Percentiles rank a stretch among this genome's conserved stretches.
Evolutionary conservation across 192 early-diverging fungal species (phyloP).

Genomic region (Coemansia sp.): DNA sequence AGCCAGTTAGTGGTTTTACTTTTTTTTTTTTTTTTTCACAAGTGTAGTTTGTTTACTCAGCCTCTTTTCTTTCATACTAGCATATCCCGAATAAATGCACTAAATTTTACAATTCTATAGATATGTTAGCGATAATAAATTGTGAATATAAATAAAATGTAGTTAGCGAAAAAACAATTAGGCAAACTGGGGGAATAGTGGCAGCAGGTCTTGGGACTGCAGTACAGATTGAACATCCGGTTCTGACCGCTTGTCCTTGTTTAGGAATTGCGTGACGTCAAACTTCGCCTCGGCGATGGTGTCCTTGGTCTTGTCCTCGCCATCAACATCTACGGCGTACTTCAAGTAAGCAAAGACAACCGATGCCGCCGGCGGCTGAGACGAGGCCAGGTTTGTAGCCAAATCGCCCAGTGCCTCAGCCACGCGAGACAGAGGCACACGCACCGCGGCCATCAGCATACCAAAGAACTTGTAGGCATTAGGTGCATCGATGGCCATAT

Average conservation of each 20-base stretch:
- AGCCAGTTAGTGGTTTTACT: no score
- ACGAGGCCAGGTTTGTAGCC: slow-evolving; percentile 35
- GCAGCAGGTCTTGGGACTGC: slow-evolving; percentile 24
- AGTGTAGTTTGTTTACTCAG: no score
- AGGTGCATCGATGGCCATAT: slow-evolving; percentile 73
- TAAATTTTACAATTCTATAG: no score
- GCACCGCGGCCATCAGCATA: slow-evolving; percentile 60
- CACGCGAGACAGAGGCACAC: slow-evolving; percentile 56
- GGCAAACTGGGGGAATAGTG: slow-evolving; percentile 32
- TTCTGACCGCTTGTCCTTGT: slow-evolving; percentile 30
- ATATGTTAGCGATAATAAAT: neutral
- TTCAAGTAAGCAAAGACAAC: slow-evolving; percentile 39
- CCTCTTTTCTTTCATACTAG: no score
- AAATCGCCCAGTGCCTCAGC: slow-evolving; percentile 46
- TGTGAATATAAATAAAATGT: neutral
- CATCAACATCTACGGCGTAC: slow-evolving; percentile 26
- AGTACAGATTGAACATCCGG: slow-evolving; percentile 36
- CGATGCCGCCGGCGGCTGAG: slow-evolving; percentile 26
- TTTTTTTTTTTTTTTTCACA: no score
- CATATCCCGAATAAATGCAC: no score
- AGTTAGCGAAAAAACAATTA: neutral
- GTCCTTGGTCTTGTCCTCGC: slow-evolving; percentile 28
- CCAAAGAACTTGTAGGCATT: slow-evolving; percentile 66
- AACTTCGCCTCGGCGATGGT: slow-evolving; percentile 42
- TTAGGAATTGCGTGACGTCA: slow-evolving; percentile 44